Base-by-base conservation (phyloP, 352 stramenopile species). In the Globisporangium nagaii region DNA sequence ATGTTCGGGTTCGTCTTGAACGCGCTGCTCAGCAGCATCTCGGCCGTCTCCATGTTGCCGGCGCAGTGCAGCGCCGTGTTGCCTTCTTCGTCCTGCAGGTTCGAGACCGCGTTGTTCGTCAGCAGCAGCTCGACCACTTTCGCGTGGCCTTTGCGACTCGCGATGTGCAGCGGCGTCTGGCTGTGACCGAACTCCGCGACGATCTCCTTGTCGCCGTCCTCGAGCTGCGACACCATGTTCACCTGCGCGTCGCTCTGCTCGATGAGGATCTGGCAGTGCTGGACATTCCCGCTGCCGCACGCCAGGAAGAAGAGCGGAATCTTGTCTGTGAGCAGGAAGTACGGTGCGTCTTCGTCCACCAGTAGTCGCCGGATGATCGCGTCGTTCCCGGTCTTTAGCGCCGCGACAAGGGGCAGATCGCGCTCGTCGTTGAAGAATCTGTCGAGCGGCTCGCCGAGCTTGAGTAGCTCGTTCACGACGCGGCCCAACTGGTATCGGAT, bases 1-100 rank as follows among this genome's bases (percentile, higher is more conserved):
- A 92, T 92, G 60, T 94, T 90, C 3, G 80, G 66, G 43, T 92
- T 92, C 22, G 79, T 91, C 32, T 71, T 71, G 39, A 82, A 88
- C 8, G 75, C 51, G 31, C 43, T 75, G 36, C 71, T 75, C 8
- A 93, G 36, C 22, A 93, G 58, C 4, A 82, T 73, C 30, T 88
- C 68, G 15, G 79, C 84, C 2, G 80, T 85, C 51, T 84, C 75
- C 4, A 85, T 68, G 45, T 85, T 90, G 31, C 63, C 65, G 1
- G 79, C 82, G 51, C 72, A 75, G 44, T 94, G 84, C 24, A 94
- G 58, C 13, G 84, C 63, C 15, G 84, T 94, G 44, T 94, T 94
- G 20, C 84, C 84, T 63, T 94, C 79, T 15, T 82, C 65, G 28
- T 92, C 84, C 36, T 80, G 79, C 10, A 90, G 58, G 53, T 94